Percentiles rank a stretch among this genome's conserved stretches.
Evolutionary conservation across 2,329 filamentous ascomycete species (phyloP).

Genomic region (Phaeosphaeriaceae sp.): DNA sequence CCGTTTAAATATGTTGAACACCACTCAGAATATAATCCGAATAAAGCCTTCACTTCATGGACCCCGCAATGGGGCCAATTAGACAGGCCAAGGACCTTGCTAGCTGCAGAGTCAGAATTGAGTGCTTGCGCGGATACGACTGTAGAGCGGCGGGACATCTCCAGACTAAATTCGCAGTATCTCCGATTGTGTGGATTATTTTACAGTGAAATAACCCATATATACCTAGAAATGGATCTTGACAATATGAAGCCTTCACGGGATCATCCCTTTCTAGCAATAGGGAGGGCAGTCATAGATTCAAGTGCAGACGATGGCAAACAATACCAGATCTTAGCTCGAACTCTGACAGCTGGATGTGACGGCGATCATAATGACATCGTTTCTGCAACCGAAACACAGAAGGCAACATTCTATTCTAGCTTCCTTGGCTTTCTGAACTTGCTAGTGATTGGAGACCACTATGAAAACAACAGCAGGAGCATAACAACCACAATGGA

Average conservation of each 20-base stretch:
- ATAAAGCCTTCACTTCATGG: conserved; percentile 1
- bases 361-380: not conserved
- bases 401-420: too few relatives aligned
- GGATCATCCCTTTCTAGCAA: not conserved
- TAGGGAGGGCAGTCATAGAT: not conserved
- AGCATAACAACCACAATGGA: too few relatives aligned
- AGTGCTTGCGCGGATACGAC: not conserved
- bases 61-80: not conserved
- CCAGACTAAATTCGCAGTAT: not conserved
- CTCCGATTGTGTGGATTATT: not conserved
- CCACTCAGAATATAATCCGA: not conserved
- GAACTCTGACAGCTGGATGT: not conserved
- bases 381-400: not conserved
- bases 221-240: not conserved
- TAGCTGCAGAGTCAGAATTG: not conserved
- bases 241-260: not conserved
- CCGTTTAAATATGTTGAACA: not conserved
- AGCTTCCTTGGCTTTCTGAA: too few relatives aligned
- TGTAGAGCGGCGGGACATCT: not conserved
- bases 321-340: not conserved
- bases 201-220: not conserved
- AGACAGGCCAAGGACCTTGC: not conserved
- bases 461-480: not conserved
- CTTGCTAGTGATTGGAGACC: too few relatives aligned
- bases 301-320: not conserved